Base-by-base conservation (phyloP, 495 filamentous ascomycete species). In the Aspergillus bridgeri region DNA sequence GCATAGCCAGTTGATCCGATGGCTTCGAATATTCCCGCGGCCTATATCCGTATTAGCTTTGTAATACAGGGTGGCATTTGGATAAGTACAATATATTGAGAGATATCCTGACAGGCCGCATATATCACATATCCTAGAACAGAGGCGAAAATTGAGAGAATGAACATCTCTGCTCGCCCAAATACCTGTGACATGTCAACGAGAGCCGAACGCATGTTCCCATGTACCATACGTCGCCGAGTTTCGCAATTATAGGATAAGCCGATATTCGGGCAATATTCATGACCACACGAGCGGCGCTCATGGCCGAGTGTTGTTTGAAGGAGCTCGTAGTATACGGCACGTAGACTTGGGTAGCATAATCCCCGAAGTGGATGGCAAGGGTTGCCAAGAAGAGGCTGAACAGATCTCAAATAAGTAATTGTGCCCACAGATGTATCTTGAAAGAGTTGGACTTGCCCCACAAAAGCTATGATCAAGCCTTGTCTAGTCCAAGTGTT, bases 1-100 rank as follows among this genome's bases (percentile, higher is more conserved):
- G 58, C 59, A 51, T 63, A 68, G 29, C 65, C 65, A 15, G 65
- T 68, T 0, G 65, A 68, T 19, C 65, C 65, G 42, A 68, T 64
- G 13, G 65, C 65, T 13, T 65, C 65, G 21, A 68, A 65, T 11
- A 68, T 62, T 18, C 65, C 65, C 0, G 58, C 63, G 38, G 51
- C 65, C 63, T 68, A 42, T 11, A 5, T 45, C 15, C 0, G 0
- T 8, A 6, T 52, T 15, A 52, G 50, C 33, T 15, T 15, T 0
- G 13, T 38, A 11, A 38, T 3, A 1, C 24, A 4, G 22, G 6
- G 6, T 20, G 19, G n/a, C n/a, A n/a, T 22, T 42, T 33, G 29
- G n/a, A 23, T 6, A 17, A 58, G 13, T 43, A 68, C 65, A 19
- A 65, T 65, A 22, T 68, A 68, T n/a, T 63, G 62, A 0, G 60